A percentile compares a stretch with the other conserved stretches of the same genome.
These are phyloP conservation scores for Magnusiomyces magnusii DNA, from an alignment of 1,139 yeast genomes.

Conservation along the genomic window DNA sequence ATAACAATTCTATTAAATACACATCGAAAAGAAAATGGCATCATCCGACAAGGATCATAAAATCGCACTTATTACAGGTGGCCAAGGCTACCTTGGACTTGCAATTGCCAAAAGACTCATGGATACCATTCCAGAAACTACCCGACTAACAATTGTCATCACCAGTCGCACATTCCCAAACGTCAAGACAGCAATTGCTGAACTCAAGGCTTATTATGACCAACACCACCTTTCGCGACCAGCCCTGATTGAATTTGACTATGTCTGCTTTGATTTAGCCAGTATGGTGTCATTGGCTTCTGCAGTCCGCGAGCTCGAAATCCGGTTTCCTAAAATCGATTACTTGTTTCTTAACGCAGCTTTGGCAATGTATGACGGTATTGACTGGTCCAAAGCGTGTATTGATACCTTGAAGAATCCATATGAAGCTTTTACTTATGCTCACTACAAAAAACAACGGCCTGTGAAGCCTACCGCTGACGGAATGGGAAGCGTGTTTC, in stretches of 20 bases:
- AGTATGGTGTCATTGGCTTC: conserved; percentile 77
- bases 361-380: conserved; percentile 77
- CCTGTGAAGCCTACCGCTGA: conserved; percentile 65
- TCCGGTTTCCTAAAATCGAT: conserved; percentile 59
- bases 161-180: conserved; percentile 85
- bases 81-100: conserved; percentile 70
- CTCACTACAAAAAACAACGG: conserved; percentile 73
- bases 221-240: conserved; percentile 25
- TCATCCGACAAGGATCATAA: conserved; percentile 25
- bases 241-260: conserved; percentile 73
- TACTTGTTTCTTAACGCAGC: conserved; percentile 83
- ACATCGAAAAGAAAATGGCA: neutral
- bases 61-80: conserved; percentile 55
- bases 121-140: conserved; percentile 45
- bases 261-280: conserved; percentile 78
- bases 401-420: conserved; percentile 58
- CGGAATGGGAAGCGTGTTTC: conserved; percentile 81
- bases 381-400: conserved; percentile 74
- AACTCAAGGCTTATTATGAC: conserved; percentile 47
- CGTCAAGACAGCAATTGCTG: conserved; percentile 64
- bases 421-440: conserved; percentile 62
- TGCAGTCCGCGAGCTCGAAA: conserved; percentile 62
- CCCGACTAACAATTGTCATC: conserved; percentile 65
- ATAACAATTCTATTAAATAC: neutral
- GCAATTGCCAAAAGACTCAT: conserved; percentile 76